Conservation (phyloP, 2,329 filamentous ascomycete species). For the Teratosphaeria gauchensis region DNA sequence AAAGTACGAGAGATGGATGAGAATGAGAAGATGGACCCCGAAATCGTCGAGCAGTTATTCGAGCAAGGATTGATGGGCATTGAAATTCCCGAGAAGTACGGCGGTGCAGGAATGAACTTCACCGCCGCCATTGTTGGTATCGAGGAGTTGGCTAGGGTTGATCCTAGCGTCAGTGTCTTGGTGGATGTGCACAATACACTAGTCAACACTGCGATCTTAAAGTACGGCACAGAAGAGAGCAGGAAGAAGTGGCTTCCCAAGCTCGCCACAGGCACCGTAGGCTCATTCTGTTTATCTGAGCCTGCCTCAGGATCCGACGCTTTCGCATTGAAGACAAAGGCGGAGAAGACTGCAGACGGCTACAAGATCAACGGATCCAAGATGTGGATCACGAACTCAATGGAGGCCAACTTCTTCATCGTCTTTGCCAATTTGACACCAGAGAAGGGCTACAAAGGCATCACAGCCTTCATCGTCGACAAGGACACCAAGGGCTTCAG, state of each 20-base stretch:
- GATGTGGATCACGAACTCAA: slow-evolving; percentile 99
- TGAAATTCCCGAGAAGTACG: slow-evolving; percentile 95
- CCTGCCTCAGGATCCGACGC: slow-evolving; percentile 81
- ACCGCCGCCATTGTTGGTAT: slow-evolving; percentile 92
- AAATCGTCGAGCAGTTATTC: slow-evolving; percentile 83
- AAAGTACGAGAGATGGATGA: slow-evolving; percentile 97
- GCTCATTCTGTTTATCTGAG: slow-evolving; percentile 26
- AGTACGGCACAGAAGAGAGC: slow-evolving; percentile 65
- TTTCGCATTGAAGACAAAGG: slow-evolving; percentile 88
- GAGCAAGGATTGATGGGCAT: slow-evolving; percentile 96
- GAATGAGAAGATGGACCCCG: slow-evolving; percentile 82
- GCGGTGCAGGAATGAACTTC: slow-evolving; percentile 98
- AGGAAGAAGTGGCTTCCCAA: slow-evolving; percentile 85
- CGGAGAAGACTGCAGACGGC: slow-evolving; percentile 69
- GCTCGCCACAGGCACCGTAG: slow-evolving; percentile 81
- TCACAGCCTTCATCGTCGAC: slow-evolving; percentile 90
- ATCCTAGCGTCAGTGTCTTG: slow-evolving; percentile 89
- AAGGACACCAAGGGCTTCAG: slow-evolving; percentile 82
- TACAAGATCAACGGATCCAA: slow-evolving; percentile 86
- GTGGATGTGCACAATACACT: slow-evolving; percentile 97
- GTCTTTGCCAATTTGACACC: slow-evolving; percentile 95
- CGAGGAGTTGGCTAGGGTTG: slow-evolving; percentile 87
- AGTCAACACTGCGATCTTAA: slow-evolving; percentile 86
- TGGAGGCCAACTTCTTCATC: slow-evolving; percentile 91
- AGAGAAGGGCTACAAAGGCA: slow-evolving; percentile 89